These are phyloP conservation scores for Bjerkandera adusta DNA, from an alignment of 1,284 basidiomycete genomes.

Conservation along the genomic window DNA sequence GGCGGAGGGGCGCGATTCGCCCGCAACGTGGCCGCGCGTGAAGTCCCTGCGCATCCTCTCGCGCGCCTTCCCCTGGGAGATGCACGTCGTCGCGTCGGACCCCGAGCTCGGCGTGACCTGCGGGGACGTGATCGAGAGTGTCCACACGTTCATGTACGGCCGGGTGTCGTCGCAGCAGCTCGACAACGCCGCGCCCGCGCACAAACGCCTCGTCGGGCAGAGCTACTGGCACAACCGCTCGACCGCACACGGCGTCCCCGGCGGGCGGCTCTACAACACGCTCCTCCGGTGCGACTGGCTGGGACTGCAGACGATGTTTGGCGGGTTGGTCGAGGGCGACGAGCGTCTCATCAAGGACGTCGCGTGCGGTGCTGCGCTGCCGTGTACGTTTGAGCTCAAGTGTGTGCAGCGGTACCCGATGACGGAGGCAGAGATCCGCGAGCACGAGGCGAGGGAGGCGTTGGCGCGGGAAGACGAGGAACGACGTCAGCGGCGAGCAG, in stretches of 20 bases:
- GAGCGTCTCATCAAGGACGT: slow-evolving; percentile 41
- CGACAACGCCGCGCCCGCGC: slow-evolving; percentile 33
- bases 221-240: slow-evolving; percentile 67
- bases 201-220: slow-evolving; percentile 40
- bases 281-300: slow-evolving; percentile 67
- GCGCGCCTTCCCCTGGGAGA: slow-evolving; percentile 55
- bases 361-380: slow-evolving; percentile 44
- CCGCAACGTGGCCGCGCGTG: slow-evolving; percentile 73
- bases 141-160: slow-evolving; percentile 49
- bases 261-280: slow-evolving; percentile 58
- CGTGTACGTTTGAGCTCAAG: slow-evolving; percentile 59
- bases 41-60: slow-evolving; percentile 50
- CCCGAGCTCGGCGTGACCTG: slow-evolving; percentile 64
- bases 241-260: slow-evolving; percentile 58
- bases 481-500: neutral
- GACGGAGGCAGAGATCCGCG: slow-evolving; percentile 48
- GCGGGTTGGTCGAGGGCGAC: slow-evolving; percentile 49
- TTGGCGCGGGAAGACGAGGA: slow-evolving; percentile 20
- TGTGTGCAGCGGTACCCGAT: slow-evolving; percentile 47
- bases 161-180: slow-evolving; percentile 51
- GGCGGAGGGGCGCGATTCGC: slow-evolving; percentile 61
- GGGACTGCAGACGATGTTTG: slow-evolving; percentile 52
- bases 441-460: slow-evolving; percentile 30
- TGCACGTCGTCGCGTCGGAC: slow-evolving; percentile 50
- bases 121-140: slow-evolving; percentile 63